A percentile compares a stretch with the other conserved stretches of the same genome.
These are phyloP conservation scores for Sphaerulina populicola DNA, from an alignment of 2,329 filamentous ascomycete genomes.

Conservation along the genomic window DNA sequence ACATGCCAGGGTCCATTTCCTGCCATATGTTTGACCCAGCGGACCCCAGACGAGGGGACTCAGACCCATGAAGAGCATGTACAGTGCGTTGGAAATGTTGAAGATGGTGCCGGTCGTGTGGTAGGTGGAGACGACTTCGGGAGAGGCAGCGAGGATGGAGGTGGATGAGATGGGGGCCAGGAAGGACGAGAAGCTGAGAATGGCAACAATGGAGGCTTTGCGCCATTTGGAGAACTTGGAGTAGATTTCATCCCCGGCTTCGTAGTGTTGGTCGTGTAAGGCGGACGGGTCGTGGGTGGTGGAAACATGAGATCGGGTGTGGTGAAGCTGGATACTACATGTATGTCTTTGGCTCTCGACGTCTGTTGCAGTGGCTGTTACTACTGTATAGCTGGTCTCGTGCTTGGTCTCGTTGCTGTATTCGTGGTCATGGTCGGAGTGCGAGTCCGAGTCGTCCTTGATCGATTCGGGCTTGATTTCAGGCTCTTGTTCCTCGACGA, in stretches of 20 bases:
- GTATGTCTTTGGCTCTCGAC: slow-evolving; percentile 14
- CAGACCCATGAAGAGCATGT: slow-evolving; percentile 65
- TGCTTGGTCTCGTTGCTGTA: slow-evolving; percentile 2
- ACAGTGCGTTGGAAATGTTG: slow-evolving; percentile 67
- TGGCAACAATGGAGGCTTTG: slow-evolving; percentile 59
- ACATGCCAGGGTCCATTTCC: slow-evolving; percentile 46
- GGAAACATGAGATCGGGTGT: slow-evolving; percentile 26
- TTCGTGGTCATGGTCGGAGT: neutral
- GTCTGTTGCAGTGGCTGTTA: slow-evolving; percentile 2
- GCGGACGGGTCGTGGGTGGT: slow-evolving; percentile 28
- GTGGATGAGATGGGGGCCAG: slow-evolving; percentile 68
- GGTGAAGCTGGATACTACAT: slow-evolving; percentile 27
- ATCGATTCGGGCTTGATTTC: slow-evolving; percentile 10
- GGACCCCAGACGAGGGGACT: slow-evolving; percentile 65
- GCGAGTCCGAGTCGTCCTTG: slow-evolving; percentile 9
- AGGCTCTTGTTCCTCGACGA: slow-evolving; percentile 13
- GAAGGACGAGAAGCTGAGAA: slow-evolving; percentile 67
- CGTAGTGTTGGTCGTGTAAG: slow-evolving; percentile 31
- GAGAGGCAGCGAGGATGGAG: slow-evolving; percentile 62
- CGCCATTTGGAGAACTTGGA: slow-evolving; percentile 52
- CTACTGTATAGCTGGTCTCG: slow-evolving; percentile 1
- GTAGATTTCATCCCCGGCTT: slow-evolving; percentile 51
- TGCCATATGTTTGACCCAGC: slow-evolving; percentile 46
- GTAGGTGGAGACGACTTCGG: slow-evolving; percentile 54
- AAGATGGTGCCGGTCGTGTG: slow-evolving; percentile 59